Base-by-base conservation (phyloP, 2,329 filamentous ascomycete species). In the Venturia asperata region DNA sequence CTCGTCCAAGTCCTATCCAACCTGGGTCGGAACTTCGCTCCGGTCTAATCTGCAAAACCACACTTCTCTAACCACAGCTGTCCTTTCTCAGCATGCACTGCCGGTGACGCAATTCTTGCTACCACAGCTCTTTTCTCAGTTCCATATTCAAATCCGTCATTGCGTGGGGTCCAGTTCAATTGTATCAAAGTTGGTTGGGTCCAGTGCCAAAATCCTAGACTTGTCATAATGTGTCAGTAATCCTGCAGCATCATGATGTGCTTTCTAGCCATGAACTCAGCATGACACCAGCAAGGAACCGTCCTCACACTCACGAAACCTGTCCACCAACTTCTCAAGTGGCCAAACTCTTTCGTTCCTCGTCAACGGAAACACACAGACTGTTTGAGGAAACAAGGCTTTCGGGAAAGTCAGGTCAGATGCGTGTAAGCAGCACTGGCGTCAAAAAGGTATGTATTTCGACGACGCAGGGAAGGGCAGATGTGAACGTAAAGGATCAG, bases 1-100 rank as follows among this genome's bases (percentile, higher is more conserved):
- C n/a, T 64, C 56, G 27, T 43, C 30, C 34, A 63, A 58, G 52
- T 58, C 52, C 52, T 34, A 37, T 58, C 52, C 52, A 58, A 37
- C 52, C 30, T 37, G 52, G 30, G 15, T 5, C 47, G 13, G 27
- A 1, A 37, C 37, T 21, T 37, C 19, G 13, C 30, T n/a, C 27
- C 37, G 52, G 27, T n/a, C 27, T 15, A 52, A 2, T 13, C n/a
- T 27, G 10, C 27, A 11, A 21, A 11, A 9, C 47, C 9, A 58
- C 49, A 30, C 5, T 58, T 15, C 19, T 58, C 15, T 58, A 7
- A n/a, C 30, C 49, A 55, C 24, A 34, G 21, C 52, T 27, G 19
- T 4, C 17, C 19, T 24, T 37, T 37, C 47, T 52, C 47, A 52
- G 47, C 30, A 58, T 19, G 52, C 15, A 37, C 30, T 37, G 52